Conservation (phyloP, 805 yeast genomes). For the Zygotorulaspora sp. region DNA sequence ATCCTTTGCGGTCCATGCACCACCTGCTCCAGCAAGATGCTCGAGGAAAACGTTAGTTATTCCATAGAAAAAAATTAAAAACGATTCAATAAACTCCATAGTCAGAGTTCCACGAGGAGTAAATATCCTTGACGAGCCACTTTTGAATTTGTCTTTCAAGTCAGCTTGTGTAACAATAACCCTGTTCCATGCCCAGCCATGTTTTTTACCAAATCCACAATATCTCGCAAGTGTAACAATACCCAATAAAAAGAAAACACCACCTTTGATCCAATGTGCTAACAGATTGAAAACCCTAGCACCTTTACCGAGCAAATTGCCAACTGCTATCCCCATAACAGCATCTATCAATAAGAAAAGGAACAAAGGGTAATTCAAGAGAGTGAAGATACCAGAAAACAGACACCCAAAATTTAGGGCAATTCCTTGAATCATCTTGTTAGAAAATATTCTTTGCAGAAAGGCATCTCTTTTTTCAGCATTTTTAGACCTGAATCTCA, state of each 20-base stretch:
- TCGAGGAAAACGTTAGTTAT: slow-evolving; percentile 85
- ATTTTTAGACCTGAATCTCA: slow-evolving; percentile 12
- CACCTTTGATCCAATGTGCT: slow-evolving; percentile 96
- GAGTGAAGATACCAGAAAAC: slow-evolving; percentile 40
- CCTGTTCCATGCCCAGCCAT: slow-evolving; percentile 92
- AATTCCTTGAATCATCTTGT: slow-evolving; percentile 22
- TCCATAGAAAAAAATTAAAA: slow-evolving; percentile 82
- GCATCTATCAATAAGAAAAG: slow-evolving; percentile 54
- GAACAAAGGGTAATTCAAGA: slow-evolving; percentile 62
- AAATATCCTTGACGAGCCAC: slow-evolving; percentile 11
- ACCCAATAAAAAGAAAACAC: slow-evolving; percentile 76
- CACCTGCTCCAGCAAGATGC: slow-evolving; percentile 73
- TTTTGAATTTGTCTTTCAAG: background rate
- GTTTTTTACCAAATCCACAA: slow-evolving; percentile 68
- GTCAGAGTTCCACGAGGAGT: slow-evolving; percentile 50
- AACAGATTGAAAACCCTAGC: slow-evolving; percentile 66
- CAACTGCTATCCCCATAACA: slow-evolving; percentile 54
- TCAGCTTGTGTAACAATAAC: slow-evolving; percentile 29
- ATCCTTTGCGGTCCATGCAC: slow-evolving; percentile 85
- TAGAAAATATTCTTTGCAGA: slow-evolving; percentile 36
- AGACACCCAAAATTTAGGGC: slow-evolving; percentile 24
- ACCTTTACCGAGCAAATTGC: slow-evolving; percentile 65
- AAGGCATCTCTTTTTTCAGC: slow-evolving; percentile 34
- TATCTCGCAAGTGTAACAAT: slow-evolving; percentile 77
- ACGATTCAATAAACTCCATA: slow-evolving; percentile 81